Conservation (phyloP, 1,284 basidiomycete species). For the Cutaneotrichosporon dermatis region DNA sequence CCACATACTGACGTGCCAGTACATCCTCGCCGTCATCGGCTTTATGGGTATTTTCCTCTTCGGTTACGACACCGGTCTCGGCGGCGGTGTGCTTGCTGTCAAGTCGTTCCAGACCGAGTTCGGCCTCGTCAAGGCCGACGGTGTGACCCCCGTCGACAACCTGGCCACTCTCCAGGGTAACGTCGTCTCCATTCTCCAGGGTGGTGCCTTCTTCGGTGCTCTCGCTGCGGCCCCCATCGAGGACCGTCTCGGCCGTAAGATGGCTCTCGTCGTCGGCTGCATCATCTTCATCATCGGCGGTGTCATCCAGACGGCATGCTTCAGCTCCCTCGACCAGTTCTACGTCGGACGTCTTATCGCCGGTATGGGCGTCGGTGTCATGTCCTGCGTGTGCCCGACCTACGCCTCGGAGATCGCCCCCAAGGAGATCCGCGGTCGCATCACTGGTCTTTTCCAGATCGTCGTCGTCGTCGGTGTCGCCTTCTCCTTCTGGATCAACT, state of each 20-base stretch:
- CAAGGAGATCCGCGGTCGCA: slow-evolving; percentile 63
- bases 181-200: slow-evolving; percentile 71
- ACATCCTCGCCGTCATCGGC: slow-evolving; percentile 61
- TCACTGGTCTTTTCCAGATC: slow-evolving; percentile 71
- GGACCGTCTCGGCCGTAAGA: slow-evolving; percentile 50
- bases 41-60: slow-evolving; percentile 76
- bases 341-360: slow-evolving; percentile 61
- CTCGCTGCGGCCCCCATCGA: slow-evolving; percentile 54
- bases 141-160: slow-evolving; percentile 33
- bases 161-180: slow-evolving; percentile 46
- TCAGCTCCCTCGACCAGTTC: slow-evolving; percentile 14
- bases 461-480: slow-evolving; percentile 57
- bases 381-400: slow-evolving; percentile 60
- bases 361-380: slow-evolving; percentile 60
- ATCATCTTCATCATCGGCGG: slow-evolving; percentile 64
- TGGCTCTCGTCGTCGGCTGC: slow-evolving; percentile 58
- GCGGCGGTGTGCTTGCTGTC: slow-evolving; percentile 49
- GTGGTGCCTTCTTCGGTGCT: slow-evolving; percentile 64
- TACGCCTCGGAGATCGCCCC: slow-evolving; percentile 75
- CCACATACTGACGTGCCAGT: slow-evolving; percentile 9
- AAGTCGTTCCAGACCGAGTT: slow-evolving; percentile 61
- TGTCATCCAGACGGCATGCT: slow-evolving; percentile 51
- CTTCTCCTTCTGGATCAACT: slow-evolving; percentile 33
- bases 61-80: slow-evolving; percentile 49
- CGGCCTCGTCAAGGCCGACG: slow-evolving; percentile 51